Conservation (phyloP, 768 basidiomycete genomes). For the Porphyrellus cyaneotinctus region DNA sequence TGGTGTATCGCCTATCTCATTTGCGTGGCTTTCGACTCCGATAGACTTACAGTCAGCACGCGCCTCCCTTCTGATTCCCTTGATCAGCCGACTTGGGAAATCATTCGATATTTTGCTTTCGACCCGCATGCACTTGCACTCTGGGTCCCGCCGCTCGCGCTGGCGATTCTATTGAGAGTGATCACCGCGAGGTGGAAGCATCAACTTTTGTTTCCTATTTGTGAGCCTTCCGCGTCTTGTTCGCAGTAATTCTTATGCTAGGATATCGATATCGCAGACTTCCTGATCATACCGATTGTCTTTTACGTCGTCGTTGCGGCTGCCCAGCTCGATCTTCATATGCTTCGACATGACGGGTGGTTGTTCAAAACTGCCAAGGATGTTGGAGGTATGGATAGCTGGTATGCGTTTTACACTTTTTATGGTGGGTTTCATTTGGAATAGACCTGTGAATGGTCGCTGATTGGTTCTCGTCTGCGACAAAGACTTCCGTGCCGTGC, state of each 20-base stretch:
- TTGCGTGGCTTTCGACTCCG: background rate
- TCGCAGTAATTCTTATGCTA: background rate
- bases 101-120: conserved; percentile 65
- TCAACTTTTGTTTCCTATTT: conserved; percentile 87
- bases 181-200: conserved; percentile 80
- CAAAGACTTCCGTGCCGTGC: conserved; percentile 58
- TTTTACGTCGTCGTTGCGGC: conserved; percentile 81
- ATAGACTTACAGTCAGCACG: conserved; percentile 78
- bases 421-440: conserved; percentile 49
- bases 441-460: background rate
- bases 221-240: conserved; percentile 39
- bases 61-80: conserved; percentile 79
- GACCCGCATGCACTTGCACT: conserved; percentile 58
- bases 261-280: conserved; percentile 45
- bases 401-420: conserved; percentile 86
- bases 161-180: conserved; percentile 74
- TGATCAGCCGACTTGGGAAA: conserved; percentile 53
- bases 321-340: conserved; percentile 53
- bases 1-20: background rate
- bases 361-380: conserved; percentile 62
- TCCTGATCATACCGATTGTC: conserved; percentile 69
- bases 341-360: conserved; percentile 71
- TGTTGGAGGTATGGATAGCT: conserved; percentile 37
- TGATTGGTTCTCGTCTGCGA: background rate
- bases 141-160: conserved; percentile 74